phyloP scores from a whole-genome alignment of 2,329 filamentous ascomycete species.

The Pyrenochaeta sp. region DNA sequence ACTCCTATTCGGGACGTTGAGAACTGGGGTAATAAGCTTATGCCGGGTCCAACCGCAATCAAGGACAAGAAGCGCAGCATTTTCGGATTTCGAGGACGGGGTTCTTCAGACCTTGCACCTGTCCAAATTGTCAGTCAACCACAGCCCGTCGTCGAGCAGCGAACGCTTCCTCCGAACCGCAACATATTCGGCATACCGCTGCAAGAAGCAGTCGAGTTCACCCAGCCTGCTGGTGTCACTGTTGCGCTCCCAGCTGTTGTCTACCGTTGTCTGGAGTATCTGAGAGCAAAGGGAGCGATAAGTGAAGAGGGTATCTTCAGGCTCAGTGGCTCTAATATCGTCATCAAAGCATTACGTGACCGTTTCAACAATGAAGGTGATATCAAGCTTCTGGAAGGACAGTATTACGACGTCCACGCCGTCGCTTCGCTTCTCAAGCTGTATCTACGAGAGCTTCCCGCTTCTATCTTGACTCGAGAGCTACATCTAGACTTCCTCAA shows the following conservation, averaged over 20 bases:
- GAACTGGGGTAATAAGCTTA: slow-evolving; percentile 81
- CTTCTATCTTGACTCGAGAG: slow-evolving; percentile 88
- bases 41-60: slow-evolving; percentile 55
- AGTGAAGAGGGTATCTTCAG: slow-evolving; percentile 95
- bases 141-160: slow-evolving; percentile 29
- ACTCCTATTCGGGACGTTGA: slow-evolving; percentile 82
- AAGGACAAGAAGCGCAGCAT: slow-evolving; percentile 83
- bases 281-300: slow-evolving; percentile 81
- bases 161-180: slow-evolving; percentile 55
- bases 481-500: slow-evolving; percentile 87
- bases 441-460: slow-evolving; percentile 90
- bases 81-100: slow-evolving; percentile 69
- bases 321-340: slow-evolving; percentile 92
- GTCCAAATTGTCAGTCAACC: slow-evolving; percentile 27
- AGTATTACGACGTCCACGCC: slow-evolving; percentile 94
- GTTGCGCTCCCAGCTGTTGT: slow-evolving; percentile 89
- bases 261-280: slow-evolving; percentile 93
- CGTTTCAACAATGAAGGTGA: slow-evolving; percentile 94
- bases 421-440: slow-evolving; percentile 93
- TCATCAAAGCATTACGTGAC: slow-evolving; percentile 89
- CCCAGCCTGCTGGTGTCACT: slow-evolving; percentile 73
- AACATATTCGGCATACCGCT: slow-evolving; percentile 83
- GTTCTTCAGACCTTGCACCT: slow-evolving; percentile 69
- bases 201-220: slow-evolving; percentile 84
- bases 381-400: slow-evolving; percentile 83